These are phyloP conservation scores for Heimioporus sp. DNA, from an alignment of 768 basidiomycete species.

Conservation along the genomic window DNA sequence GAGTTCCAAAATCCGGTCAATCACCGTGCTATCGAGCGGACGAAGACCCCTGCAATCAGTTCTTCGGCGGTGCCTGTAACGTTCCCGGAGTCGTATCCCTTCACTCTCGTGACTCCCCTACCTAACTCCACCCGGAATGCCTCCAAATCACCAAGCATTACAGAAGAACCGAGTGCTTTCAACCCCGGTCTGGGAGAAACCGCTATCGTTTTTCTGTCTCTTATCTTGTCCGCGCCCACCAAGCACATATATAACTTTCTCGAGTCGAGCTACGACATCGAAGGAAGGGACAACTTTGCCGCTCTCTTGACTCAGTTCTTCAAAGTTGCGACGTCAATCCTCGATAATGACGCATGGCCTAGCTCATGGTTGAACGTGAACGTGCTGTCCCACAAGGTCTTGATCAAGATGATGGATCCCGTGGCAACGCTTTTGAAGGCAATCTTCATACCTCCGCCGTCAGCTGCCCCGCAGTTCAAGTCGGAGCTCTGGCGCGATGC, in stretches of 20 bases:
- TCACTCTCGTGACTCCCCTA: constrained; percentile 70
- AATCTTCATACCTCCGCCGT: constrained; percentile 73
- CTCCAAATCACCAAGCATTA: constrained; percentile 37
- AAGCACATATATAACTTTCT: constrained; percentile 78
- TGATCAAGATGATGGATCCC: constrained; percentile 87
- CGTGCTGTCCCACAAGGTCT: constrained; percentile 80
- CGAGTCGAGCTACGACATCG: constrained; percentile 80
- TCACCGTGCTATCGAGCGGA: constrained; percentile 66
- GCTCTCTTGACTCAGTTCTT: constrained; percentile 74
- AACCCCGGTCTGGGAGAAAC: constrained; percentile 82
- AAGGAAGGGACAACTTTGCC: constrained; percentile 80
- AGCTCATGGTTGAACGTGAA: constrained; percentile 90
- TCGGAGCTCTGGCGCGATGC: constrained; percentile 76
- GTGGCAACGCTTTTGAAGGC: constrained; percentile 73
- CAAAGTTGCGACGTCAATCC: constrained; percentile 74
- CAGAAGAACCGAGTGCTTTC: constrained; percentile 54
- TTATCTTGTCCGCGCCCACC: constrained; percentile 76
- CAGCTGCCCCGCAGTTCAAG: constrained; percentile 68
- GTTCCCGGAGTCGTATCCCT: constrained; percentile 94
- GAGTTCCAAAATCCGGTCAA: constrained; percentile 75
- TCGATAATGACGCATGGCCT: constrained; percentile 88
- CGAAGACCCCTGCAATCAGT: constrained; percentile 55
- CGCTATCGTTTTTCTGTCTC: constrained; percentile 78
- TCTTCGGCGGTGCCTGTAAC: constrained; percentile 67
- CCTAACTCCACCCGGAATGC: constrained; percentile 52